Base-by-base conservation (phyloP, 2,329 filamentous ascomycete genomes). In the Nemania sp. region DNA sequence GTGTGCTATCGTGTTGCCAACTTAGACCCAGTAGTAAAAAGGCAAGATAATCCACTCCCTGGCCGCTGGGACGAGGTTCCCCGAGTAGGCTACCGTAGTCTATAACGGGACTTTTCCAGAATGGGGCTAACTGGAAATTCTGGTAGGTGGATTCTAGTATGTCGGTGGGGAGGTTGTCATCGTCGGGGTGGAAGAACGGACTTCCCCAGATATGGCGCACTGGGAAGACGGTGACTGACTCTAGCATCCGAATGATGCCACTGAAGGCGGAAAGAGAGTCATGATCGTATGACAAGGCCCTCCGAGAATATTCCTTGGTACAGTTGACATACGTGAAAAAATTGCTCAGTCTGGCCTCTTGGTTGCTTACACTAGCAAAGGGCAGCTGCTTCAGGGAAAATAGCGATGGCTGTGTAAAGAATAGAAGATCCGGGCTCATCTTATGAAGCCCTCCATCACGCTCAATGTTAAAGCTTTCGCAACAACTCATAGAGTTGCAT, bases 121-220 rank as follows among this genome's bases (percentile, higher is more conserved):
- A 53, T 5, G 47, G 26, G 20, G 47, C 13, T 15, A 64, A n/a
- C n/a, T 53, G 54, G 32, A 57, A 64, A 43, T 22, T 52, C 32
- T 53, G 54, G 24, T 58, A 45, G 15, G 45, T 64, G 2, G 24
- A 27, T n/a, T 24, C 4, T 32, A 26, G 35, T 24, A 22, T 32
- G 1, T 53, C 47, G 20, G 10, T 10, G 5, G 43, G 26, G n/a
- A 47, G 27, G 13, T 51, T 20, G 22, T 69, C 67, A 15, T 67
- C 64, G 49, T 61, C 62, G 0, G 45, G 69, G 20, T 63, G 62
- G 24, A 70, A 69, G 6, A 67, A 66, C 1, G 69, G 69, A 24
- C 65, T 51, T n/a, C 67, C 71, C 69, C 63, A 71, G 11, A 70
- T 58, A 52, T 73, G 71, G 2, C 63, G 57, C 1, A 73, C 67